Base-by-base conservation (phyloP, 1,284 basidiomycete species). In the Tetrapyrgos nigripes region DNA sequence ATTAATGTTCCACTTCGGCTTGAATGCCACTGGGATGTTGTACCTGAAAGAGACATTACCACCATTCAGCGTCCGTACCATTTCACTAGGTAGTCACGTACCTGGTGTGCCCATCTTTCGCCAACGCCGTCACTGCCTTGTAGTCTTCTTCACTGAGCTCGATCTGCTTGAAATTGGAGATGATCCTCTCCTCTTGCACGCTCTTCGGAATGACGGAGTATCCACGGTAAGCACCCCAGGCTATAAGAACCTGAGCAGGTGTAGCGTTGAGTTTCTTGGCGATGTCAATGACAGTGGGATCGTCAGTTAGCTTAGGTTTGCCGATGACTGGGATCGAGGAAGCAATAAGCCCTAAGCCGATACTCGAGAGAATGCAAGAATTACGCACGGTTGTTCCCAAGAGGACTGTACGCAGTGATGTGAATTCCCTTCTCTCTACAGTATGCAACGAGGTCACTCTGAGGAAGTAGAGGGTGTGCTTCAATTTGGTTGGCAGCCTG, bases 341-440 rank as follows among this genome's bases (percentile, higher is more conserved):
- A 37, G 27, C 52, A 31, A 47, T 53, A 62, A 50, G 53, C 53
- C 53, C 23, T 37, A 14, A 40, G 21, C 27, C 9, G n/a, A 13
- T 28, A 29, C 29, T 58, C 26, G 52, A 51, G 26, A 37, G 19
- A 19, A 27, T 8, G 44, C 14, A 43, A 11, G 17, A 29, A 55
- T 26, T 57, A 70, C 79, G 68, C 71, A 86, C 86, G 68, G 73
- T 89, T 91, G 76, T 93, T 92, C 17, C 94, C 94, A 1, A 96
- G 82, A 10, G 93, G 93, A 59, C 87, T 90, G 79, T 94, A 96
- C 0, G 93, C 92, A 11, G 92, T 93, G 63, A 95, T 76, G 63
- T 90, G 83, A 67, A 96, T 95, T 63, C 82, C 82, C 71, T 93
- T 86, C 60, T 84, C 75, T 66, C 88, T 85, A 79, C 86, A 88